Conservation (phyloP, 129 eudicot species). For the Ambrosia trifida region DNA sequence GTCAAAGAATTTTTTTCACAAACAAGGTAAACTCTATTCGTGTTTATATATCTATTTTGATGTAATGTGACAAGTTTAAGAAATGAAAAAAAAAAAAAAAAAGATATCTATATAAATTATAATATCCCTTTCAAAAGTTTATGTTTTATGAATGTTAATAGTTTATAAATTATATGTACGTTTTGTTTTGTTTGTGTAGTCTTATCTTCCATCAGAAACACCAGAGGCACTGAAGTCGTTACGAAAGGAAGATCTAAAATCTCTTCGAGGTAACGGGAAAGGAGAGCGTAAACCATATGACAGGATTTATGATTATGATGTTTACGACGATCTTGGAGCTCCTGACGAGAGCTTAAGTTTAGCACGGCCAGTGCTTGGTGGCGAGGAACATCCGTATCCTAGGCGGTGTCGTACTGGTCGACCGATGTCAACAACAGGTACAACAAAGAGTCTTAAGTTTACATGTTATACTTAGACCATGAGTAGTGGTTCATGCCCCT, state of each 20-base stretch:
- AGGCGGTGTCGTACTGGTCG: constrained; percentile 84
- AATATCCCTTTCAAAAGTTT: too few relatives aligned
- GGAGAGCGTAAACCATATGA: constrained; percentile 56
- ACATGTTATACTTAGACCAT: too few relatives aligned
- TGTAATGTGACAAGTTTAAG: too few relatives aligned
- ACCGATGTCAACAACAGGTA: constrained; percentile 52
- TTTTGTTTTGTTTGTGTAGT: constrained; percentile 39
- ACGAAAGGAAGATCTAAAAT: constrained; percentile 51
- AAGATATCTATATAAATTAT: too few relatives aligned
- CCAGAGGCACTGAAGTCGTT: constrained; percentile 48
- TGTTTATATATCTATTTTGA: too few relatives aligned
- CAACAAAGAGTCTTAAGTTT: too few relatives aligned
- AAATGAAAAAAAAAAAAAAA: too few relatives aligned
- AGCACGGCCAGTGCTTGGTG: constrained; percentile 71
- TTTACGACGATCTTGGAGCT: constrained; percentile 67
- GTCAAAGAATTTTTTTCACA: constrained; percentile 55
- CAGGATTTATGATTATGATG: constrained; percentile 79
- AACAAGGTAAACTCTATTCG: constrained; percentile 46
- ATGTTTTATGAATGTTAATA: too few relatives aligned
- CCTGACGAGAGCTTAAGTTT: constrained; percentile 33
- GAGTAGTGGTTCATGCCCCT: too few relatives aligned
- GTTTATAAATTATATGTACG: too few relatives aligned
- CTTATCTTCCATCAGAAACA: constrained; percentile 72
- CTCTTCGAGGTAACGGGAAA: constrained; percentile 58
- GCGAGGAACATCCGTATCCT: constrained; percentile 61